These are phyloP conservation scores for Nitzschia inconspicua DNA, from an alignment of 108 stramenopile species.

Conservation along the genomic window DNA sequence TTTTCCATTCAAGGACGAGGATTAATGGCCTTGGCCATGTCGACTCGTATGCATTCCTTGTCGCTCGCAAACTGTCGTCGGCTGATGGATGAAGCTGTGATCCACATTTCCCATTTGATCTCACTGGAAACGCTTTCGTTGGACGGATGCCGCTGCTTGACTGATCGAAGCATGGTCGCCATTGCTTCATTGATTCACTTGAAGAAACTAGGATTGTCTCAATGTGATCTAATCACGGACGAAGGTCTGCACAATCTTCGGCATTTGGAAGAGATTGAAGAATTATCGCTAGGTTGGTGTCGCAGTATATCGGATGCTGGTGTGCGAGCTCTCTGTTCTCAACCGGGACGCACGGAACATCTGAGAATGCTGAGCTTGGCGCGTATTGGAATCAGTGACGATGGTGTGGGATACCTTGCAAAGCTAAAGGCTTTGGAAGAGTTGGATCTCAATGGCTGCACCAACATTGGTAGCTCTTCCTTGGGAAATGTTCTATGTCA, in stretches of 20 bases:
- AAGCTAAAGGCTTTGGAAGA: constrained; percentile 49
- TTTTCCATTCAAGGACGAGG: constrained; percentile 69
- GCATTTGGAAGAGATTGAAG: constrained; percentile 51
- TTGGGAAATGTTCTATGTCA: constrained; percentile 51
- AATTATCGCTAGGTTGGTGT: constrained; percentile 84
- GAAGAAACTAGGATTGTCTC: constrained; percentile 62
- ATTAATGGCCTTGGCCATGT: constrained; percentile 53
- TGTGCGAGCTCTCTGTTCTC: constrained; percentile 46
- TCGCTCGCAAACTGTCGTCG: constrained; percentile 76
- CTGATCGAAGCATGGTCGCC: constrained; percentile 63
- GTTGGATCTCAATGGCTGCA: constrained; percentile 79
- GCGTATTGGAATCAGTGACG: constrained; percentile 63
- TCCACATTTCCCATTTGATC: constrained; percentile 67
- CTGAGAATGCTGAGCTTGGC: constrained; percentile 63
- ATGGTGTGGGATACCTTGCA: constrained; percentile 45
- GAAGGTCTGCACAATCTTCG: constrained; percentile 55
- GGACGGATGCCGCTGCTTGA: constrained; percentile 82
- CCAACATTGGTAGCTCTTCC: constrained; percentile 48
- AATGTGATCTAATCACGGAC: constrained; percentile 82
- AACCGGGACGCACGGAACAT: constrained; percentile 39
- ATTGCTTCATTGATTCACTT: constrained; percentile 41
- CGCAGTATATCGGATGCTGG: constrained; percentile 60
- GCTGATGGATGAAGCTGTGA: constrained; percentile 74
- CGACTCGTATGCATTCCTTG: constrained; percentile 60
- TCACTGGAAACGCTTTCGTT: constrained; percentile 52